Percentiles rank a stretch among this genome's conserved stretches.
These are phyloP conservation scores for Cercospora beticola DNA, from an alignment of 2,329 filamentous ascomycete genomes.

Conservation along the genomic window DNA sequence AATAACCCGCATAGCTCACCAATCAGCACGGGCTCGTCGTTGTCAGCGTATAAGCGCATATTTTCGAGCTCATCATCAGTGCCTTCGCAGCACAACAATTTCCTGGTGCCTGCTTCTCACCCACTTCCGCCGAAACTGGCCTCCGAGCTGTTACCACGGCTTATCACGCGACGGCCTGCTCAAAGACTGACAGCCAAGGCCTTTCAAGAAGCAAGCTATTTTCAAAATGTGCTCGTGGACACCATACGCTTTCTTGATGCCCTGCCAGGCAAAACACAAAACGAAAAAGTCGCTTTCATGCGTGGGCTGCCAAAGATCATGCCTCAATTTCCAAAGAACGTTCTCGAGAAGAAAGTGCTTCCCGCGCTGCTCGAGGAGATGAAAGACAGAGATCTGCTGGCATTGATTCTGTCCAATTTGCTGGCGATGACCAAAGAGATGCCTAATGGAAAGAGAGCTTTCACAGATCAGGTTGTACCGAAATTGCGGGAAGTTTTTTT, in stretches of 20 bases:
- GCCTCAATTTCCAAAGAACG: conserved; percentile 86
- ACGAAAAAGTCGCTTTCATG: conserved; percentile 89
- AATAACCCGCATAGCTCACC: conserved; percentile 92
- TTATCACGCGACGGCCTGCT: conserved; percentile 84
- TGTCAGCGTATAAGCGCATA: conserved; percentile 80
- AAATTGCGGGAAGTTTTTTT: conserved; percentile 81
- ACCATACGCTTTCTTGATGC: conserved; percentile 93
- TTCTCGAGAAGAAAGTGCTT: conserved; percentile 91
- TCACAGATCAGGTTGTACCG: conserved; percentile 84
- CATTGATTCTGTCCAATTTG: conserved; percentile 83
- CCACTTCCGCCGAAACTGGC: conserved; percentile 77
- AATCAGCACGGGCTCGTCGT: conserved; percentile 74
- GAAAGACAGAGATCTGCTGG: conserved; percentile 84
- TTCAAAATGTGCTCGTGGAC: conserved; percentile 94
- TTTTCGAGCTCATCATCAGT: conserved; percentile 76
- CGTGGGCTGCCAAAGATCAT: conserved; percentile 82
- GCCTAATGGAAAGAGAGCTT: conserved; percentile 72
- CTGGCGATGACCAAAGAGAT: conserved; percentile 84
- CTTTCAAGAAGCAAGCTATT: conserved; percentile 93
- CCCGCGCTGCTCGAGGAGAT: conserved; percentile 87
- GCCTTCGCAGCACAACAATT: conserved; percentile 79
- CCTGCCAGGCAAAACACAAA: conserved; percentile 85
- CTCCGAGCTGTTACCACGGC: conserved; percentile 72
- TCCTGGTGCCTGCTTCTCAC: conserved; percentile 65
- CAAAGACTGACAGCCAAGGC: conserved; percentile 84